Evolutionary conservation across 176 grass and related monocot genomes (phyloP).

Genomic region (Thinopyrum elongatum): DNA sequence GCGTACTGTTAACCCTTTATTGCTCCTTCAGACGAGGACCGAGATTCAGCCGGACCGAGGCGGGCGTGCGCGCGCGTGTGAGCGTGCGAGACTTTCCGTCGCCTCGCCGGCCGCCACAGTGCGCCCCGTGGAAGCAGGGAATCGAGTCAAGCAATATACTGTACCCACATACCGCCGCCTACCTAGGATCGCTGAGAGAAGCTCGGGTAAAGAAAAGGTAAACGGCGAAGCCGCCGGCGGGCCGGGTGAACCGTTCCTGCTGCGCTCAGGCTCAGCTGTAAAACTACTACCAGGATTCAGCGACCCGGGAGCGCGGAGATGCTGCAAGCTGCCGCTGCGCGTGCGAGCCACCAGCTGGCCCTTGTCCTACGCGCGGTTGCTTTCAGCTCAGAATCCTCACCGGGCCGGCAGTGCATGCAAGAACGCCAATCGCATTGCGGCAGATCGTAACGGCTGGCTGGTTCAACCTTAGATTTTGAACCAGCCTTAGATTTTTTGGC

Average conservation of each 20-base stretch:
- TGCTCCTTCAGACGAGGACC: neutral
- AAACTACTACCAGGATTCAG: neutral
- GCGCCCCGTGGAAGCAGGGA: conserved; percentile 27
- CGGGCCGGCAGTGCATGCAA: neutral
- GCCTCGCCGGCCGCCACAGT: neutral
- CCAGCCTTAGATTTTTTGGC: no score
- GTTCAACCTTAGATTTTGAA: no score
- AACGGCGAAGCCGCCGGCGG: neutral
- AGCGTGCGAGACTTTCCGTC: neutral
- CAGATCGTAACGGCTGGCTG: no score
- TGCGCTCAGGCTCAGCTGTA: neutral
- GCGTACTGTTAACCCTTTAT: neutral
- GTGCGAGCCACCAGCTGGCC: neutral
- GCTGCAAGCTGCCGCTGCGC: conserved; percentile 9
- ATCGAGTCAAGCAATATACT: neutral
- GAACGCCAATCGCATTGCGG: neutral
- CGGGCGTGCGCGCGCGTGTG: neutral
- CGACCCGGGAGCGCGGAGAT: neutral
- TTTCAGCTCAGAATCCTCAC: neutral
- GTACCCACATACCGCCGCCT: neutral
- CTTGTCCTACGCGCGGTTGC: neutral
- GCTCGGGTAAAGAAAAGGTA: neutral
- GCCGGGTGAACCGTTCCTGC: neutral
- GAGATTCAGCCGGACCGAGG: neutral
- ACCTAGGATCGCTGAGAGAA: neutral